phyloP scores from a whole-genome alignment of 2,329 filamentous ascomycete genomes.

The Aspergillus carbonarius region DNA sequence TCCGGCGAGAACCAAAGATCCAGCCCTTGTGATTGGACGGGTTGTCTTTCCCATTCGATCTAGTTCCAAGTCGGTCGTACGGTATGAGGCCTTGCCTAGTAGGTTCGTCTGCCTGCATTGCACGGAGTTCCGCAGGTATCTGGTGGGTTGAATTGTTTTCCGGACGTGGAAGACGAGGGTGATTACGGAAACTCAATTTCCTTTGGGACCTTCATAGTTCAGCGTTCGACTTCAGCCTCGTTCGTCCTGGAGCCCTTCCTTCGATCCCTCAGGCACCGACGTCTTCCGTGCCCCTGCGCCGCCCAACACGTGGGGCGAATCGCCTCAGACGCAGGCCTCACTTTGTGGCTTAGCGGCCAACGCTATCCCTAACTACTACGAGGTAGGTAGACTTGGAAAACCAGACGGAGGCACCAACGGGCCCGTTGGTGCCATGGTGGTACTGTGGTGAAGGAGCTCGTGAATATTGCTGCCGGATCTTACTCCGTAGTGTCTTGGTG shows the following conservation, averaged over 20 bases:
- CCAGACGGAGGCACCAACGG: not conserved
- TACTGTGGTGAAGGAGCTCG: not conserved
- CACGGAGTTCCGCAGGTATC: not conserved
- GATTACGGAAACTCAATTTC: not conserved
- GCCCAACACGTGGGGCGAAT: constrained; percentile 15
- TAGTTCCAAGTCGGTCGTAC: not conserved
- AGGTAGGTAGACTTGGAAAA: too few relatives aligned
- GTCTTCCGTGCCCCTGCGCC: constrained; percentile 7
- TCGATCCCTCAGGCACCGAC: not conserved
- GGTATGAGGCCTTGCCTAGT: not conserved
- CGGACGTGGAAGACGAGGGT: not conserved
- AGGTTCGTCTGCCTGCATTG: not conserved
- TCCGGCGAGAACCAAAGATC: not conserved
- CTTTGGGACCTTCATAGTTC: not conserved
- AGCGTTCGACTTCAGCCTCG: not conserved
- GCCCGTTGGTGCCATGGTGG: not conserved
- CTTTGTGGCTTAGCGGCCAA: constrained; percentile 1
- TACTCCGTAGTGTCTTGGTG: not conserved
- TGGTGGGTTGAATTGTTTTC: not conserved
- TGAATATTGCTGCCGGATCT: not conserved
- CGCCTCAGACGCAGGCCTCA: constrained; percentile 8
- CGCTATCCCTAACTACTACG: not conserved
- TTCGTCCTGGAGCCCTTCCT: not conserved
- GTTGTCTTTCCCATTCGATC: not conserved
- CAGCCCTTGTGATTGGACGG: not conserved